Percentiles rank a stretch among this genome's conserved stretches.
phyloP scores from a whole-genome alignment of 805 yeast genomes.

The Starmerella cellae region DNA sequence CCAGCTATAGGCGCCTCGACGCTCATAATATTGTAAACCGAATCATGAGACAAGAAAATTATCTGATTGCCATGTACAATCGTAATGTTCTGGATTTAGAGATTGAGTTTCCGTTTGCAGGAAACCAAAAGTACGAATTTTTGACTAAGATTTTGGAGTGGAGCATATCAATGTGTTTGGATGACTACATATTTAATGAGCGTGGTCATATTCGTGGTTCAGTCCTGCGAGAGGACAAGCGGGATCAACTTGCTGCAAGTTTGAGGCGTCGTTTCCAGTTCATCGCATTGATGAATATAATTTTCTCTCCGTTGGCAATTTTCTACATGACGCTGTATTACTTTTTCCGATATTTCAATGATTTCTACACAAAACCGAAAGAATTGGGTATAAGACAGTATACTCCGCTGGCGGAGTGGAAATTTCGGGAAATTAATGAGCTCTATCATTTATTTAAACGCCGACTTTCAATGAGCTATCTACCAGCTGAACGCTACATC shows the following conservation, averaged over 20 bases:
- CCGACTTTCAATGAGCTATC: constrained; percentile 62
- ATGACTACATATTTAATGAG: constrained; percentile 72
- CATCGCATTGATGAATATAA: constrained; percentile 73
- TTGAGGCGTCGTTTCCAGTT: constrained; percentile 66
- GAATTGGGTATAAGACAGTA: constrained; percentile 72
- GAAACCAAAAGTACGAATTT: constrained; percentile 27
- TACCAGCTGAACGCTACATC: constrained; percentile 69
- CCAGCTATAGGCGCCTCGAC: constrained; percentile 43
- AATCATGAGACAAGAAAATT: constrained; percentile 90
- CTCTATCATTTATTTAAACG: constrained; percentile 75
- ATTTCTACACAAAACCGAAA: constrained; percentile 78
- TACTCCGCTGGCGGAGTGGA: constrained; percentile 93
- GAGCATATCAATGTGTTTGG: constrained; percentile 79
- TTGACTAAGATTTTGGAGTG: constrained; percentile 85
- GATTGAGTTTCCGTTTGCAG: constrained; percentile 39
- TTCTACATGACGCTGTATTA: constrained; percentile 68
- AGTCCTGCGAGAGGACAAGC: constrained; percentile 56
- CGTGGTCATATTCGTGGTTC: constrained; percentile 67
- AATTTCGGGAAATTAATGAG: constrained; percentile 85
- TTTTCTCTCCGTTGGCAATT: constrained; percentile 76
- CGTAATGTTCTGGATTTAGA: constrained; percentile 59
- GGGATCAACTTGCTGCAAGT: constrained; percentile 54
- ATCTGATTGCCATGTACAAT: constrained; percentile 78
- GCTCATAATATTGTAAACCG: constrained; percentile 93
- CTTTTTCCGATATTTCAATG: constrained; percentile 85